phyloP scores from a whole-genome alignment of 108 stramenopile genomes.

The Fistulifera solaris region DNA sequence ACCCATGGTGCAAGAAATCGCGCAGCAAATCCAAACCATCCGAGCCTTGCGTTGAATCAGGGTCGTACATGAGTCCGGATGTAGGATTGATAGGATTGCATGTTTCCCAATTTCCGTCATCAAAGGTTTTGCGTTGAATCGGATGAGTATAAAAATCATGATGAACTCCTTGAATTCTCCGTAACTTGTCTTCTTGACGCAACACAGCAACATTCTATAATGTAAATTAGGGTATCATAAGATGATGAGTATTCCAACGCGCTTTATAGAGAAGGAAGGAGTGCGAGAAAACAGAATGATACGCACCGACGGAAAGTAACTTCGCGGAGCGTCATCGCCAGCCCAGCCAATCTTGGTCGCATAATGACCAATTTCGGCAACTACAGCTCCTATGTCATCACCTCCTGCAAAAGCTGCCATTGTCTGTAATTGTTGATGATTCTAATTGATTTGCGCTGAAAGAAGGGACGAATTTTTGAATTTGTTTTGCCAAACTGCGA shows the following conservation, averaged over 20 bases:
- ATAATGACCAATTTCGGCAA: slow-evolving; percentile 86
- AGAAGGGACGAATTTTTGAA: no score
- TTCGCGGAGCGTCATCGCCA: slow-evolving; percentile 84
- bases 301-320: slow-evolving; percentile 71
- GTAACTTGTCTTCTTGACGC: slow-evolving; percentile 18
- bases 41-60: slow-evolving; percentile 9
- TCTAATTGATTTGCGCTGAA: no score
- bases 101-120: slow-evolving; percentile 51
- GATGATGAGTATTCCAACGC: no score
- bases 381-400: slow-evolving; percentile 44
- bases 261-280: no score
- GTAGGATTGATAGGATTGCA: slow-evolving; percentile 67
- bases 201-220: slow-evolving; percentile 35
- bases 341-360: slow-evolving; percentile 91
- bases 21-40: slow-evolving; percentile 45
- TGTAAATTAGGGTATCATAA: slow-evolving; percentile 1
- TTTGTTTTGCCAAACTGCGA: no score
- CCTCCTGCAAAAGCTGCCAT: slow-evolving; percentile 30
- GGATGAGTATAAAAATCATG: slow-evolving; percentile 50
- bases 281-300: not conserved
- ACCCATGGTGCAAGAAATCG: slow-evolving; percentile 38
- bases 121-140: slow-evolving; percentile 2
- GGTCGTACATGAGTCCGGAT: slow-evolving; percentile 61
- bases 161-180: slow-evolving; percentile 24
- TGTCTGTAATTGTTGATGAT: no score